A percentile compares a stretch with the other conserved stretches of the same genome.
phyloP scores from a whole-genome alignment of 1,284 basidiomycete species.

The Heterobasidion occidentale region DNA sequence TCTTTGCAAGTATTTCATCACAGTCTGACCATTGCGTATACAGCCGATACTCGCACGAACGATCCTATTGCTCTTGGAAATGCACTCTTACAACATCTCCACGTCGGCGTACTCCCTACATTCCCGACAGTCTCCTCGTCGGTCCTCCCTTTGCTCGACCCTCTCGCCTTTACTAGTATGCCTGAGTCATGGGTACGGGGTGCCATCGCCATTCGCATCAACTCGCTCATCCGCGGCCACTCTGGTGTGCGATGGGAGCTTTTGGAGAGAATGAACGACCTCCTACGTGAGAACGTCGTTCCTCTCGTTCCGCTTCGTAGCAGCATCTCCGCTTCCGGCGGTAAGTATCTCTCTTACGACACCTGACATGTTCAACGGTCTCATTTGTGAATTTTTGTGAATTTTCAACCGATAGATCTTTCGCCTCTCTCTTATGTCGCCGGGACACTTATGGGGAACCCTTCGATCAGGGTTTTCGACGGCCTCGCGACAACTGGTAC shows the following conservation, averaged over 20 bases:
- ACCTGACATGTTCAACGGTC: not conserved
- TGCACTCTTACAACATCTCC: constrained; percentile 76
- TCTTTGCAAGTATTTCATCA: constrained; percentile 8
- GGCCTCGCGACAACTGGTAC: constrained; percentile 43
- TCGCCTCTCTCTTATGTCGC: constrained; percentile 83
- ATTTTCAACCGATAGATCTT: constrained; percentile 38
- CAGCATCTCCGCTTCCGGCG: constrained; percentile 78
- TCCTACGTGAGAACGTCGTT: constrained; percentile 69
- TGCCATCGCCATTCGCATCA: constrained; percentile 81
- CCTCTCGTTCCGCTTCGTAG: constrained; percentile 82
- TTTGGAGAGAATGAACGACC: constrained; percentile 69
- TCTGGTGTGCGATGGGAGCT: constrained; percentile 80
- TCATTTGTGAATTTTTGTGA: not conserved
- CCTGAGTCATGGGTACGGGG: constrained; percentile 90
- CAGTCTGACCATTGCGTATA: constrained; percentile 14
- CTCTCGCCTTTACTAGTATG: constrained; percentile 63
- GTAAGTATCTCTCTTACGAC: constrained; percentile 23
- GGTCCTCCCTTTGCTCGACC: constrained; percentile 56
- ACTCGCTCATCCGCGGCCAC: constrained; percentile 81
- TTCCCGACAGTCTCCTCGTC: constrained; percentile 30
- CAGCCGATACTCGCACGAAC: constrained; percentile 65
- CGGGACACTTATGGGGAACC: constrained; percentile 70
- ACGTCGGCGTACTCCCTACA: constrained; percentile 60
- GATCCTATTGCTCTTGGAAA: constrained; percentile 63
- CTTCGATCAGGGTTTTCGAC: constrained; percentile 67